Conservation (phyloP, 768 basidiomycete genomes). For the Kockovaella imperatae region DNA sequence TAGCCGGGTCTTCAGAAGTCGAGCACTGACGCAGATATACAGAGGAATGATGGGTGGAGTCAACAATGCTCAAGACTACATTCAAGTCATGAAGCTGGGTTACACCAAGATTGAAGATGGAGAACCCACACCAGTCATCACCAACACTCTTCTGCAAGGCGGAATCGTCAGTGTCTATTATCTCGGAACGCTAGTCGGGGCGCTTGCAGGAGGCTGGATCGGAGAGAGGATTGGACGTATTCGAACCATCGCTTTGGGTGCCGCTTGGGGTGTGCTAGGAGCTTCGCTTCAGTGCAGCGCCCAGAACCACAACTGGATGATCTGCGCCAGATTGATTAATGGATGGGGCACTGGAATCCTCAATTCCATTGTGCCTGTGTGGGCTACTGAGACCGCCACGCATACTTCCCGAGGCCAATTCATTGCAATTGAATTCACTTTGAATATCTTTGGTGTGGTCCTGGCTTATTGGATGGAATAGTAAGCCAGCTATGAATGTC, state of each 20-base stretch:
- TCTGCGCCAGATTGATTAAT: slow-evolving; percentile 21
- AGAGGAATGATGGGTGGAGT: slow-evolving; percentile 22
- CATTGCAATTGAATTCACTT: slow-evolving; percentile 25
- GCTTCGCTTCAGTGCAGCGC: slow-evolving; percentile 24
- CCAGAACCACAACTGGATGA: slow-evolving; percentile 23
- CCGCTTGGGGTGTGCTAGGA: slow-evolving; percentile 21
- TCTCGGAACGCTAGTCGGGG: slow-evolving; percentile 24
- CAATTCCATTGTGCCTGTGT: slow-evolving; percentile 36
- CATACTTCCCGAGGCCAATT: slow-evolving; percentile 24
- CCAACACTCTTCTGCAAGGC: slow-evolving; percentile 16
- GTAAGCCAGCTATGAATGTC: background rate
- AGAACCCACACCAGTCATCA: slow-evolving; percentile 9
- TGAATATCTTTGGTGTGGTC: slow-evolving; percentile 20
- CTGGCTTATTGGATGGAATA: slow-evolving; percentile 27
- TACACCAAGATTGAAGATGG: slow-evolving; percentile 2
- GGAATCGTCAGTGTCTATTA: slow-evolving; percentile 34
- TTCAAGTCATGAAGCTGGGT: slow-evolving; percentile 18
- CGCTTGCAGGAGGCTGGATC: slow-evolving; percentile 20
- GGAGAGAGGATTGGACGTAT: slow-evolving; percentile 27
- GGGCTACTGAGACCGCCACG: slow-evolving; percentile 23
- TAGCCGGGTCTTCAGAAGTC: no score
- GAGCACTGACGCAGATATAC: background rate
- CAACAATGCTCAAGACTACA: slow-evolving; percentile 19
- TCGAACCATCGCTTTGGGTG: slow-evolving; percentile 22
- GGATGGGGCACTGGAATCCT: slow-evolving; percentile 23